Conservation (phyloP, 176 grass and related monocot species). For the Oryza meridionalis region DNA sequence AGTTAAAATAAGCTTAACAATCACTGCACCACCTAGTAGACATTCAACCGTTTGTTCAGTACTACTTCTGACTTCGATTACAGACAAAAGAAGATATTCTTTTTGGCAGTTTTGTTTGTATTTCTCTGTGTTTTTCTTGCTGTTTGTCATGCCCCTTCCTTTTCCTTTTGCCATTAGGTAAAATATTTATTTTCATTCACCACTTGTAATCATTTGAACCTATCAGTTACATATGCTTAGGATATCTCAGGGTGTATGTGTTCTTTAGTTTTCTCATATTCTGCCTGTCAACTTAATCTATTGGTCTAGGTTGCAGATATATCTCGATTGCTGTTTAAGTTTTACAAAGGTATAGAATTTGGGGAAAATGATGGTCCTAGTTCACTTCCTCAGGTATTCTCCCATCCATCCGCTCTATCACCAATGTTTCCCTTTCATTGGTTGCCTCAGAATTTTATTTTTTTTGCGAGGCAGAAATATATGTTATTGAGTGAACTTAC, state of each 20-base stretch:
- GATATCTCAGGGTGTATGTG: not conserved
- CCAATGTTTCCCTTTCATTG: slow-evolving; percentile 12
- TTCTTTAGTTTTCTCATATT: not conserved
- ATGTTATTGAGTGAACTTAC: not conserved
- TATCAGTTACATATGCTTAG: not conserved
- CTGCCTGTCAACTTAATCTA: slow-evolving; percentile 27
- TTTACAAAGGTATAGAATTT: slow-evolving; percentile 69
- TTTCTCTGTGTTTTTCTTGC: not conserved
- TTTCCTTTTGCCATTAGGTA: not conserved
- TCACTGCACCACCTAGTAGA: slow-evolving; percentile 10
- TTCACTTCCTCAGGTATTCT: slow-evolving; percentile 46
- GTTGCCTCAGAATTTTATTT: not conserved
- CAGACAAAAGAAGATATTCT: slow-evolving; percentile 21
- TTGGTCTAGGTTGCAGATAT: slow-evolving; percentile 73
- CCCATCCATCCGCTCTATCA: slow-evolving; percentile 9
- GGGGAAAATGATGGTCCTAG: slow-evolving; percentile 42
- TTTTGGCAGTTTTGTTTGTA: not conserved
- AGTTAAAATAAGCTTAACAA: slow-evolving; percentile 26
- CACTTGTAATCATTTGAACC: slow-evolving; percentile 5
- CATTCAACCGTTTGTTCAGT: not conserved
- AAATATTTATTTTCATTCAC: not conserved
- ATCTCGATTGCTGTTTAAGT: slow-evolving; percentile 70
- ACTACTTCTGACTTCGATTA: slow-evolving; percentile 24
- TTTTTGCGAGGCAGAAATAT: not conserved
- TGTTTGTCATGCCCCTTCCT: slow-evolving; percentile 11